Conservation (phyloP, 73 alveolate species). For the Breviolum minutum region DNA sequence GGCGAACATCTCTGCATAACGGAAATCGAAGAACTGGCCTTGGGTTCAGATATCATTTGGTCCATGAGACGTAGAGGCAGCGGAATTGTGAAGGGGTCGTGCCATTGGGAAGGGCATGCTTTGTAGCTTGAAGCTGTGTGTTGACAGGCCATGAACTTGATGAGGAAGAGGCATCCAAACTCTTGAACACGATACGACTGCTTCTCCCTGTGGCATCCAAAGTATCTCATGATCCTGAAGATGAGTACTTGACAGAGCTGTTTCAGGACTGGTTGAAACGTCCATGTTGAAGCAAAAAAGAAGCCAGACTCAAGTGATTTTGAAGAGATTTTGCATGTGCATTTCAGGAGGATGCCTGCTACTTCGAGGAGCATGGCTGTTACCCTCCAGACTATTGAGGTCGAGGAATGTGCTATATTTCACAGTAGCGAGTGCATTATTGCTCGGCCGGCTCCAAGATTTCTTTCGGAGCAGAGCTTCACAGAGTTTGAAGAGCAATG, state of each 20-base stretch:
- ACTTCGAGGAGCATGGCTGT: conserved; percentile 92
- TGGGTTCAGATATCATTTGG: conserved; percentile 81
- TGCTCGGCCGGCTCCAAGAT: conserved; percentile 24
- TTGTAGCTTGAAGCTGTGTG: not conserved
- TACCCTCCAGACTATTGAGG: conserved; percentile 81
- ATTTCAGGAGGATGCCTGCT: conserved; percentile 71
- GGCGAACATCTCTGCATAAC: conserved; percentile 60
- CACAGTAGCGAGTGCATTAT: not conserved
- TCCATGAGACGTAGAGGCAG: conserved; percentile 61
- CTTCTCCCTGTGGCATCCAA: conserved; percentile 61
- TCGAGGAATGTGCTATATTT: not conserved
- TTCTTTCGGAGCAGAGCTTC: not conserved
- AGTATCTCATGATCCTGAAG: conserved; percentile 81
- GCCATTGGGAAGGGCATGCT: not conserved
- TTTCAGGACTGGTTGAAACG: conserved; percentile 19
- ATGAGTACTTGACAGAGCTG: conserved; percentile 69
- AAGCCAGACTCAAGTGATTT: not conserved
- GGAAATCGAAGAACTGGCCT: conserved; percentile 65
- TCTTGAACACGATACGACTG: conserved; percentile 3
- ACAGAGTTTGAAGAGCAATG: conserved; percentile 45
- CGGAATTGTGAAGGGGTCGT: not conserved
- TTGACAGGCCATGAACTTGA: conserved; percentile 19
- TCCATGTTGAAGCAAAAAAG: not conserved
- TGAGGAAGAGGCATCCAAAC: not conserved
- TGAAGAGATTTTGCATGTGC: not conserved